Percentiles rank a stretch among this genome's conserved stretches.
These are phyloP conservation scores for Ogataea hybrid DNA, from an alignment of 1,139 yeast species.

Conservation along the genomic window DNA sequence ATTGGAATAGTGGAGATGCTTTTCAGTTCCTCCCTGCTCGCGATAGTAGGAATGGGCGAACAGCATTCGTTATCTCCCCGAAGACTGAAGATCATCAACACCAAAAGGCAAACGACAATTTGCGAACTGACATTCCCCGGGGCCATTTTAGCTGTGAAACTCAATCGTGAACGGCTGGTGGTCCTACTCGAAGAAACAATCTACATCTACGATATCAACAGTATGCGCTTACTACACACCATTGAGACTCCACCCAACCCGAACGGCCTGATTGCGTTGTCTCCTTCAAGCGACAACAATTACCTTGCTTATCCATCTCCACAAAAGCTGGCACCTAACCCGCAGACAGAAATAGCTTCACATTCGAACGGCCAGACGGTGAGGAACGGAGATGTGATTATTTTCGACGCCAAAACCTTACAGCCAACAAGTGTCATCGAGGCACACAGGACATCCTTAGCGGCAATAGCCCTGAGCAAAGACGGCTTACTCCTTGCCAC, in stretches of 20 bases:
- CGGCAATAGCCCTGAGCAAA: constrained; percentile 71
- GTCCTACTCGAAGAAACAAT: constrained; percentile 66
- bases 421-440: constrained; percentile 89
- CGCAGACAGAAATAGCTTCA: constrained; percentile 19
- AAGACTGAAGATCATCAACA: constrained; percentile 58
- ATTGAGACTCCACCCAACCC: constrained; percentile 47
- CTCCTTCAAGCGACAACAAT: constrained; percentile 62
- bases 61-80: constrained; percentile 44
- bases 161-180: constrained; percentile 64
- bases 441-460: constrained; percentile 86
- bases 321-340: constrained; percentile 37
- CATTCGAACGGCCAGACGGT: constrained; percentile 28
- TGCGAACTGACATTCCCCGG: constrained; percentile 72
- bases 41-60: constrained; percentile 53
- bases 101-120: constrained; percentile 65
- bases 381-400: constrained; percentile 82
- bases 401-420: constrained; percentile 71
- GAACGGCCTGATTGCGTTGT: constrained; percentile 48
- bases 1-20: constrained; percentile 57
- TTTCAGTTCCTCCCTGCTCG: constrained; percentile 67
- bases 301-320: constrained; percentile 90
- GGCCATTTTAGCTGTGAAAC: constrained; percentile 54
- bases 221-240: constrained; percentile 65
- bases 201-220: constrained; percentile 69
- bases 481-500: constrained; percentile 89